A percentile compares a stretch with the other conserved stretches of the same genome.
These are phyloP conservation scores for Paraphaeosphaeria sporulosa DNA, from an alignment of 2,329 filamentous ascomycete species.

Conservation along the genomic window DNA sequence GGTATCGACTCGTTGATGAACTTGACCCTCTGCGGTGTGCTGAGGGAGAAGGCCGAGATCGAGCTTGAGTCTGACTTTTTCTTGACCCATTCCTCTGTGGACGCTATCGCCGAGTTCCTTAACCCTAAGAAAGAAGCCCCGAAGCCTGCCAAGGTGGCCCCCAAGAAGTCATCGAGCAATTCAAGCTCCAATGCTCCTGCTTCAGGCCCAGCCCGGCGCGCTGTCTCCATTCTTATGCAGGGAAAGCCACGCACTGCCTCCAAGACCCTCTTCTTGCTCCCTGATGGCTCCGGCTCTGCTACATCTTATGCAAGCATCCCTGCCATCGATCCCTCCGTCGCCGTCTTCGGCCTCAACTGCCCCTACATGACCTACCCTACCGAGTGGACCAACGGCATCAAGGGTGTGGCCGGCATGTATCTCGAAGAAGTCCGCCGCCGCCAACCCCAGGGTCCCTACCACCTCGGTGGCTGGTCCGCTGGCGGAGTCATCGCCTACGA, in stretches of 20 bases:
- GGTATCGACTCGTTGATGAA: constrained; percentile 22
- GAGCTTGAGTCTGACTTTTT: constrained; percentile 14
- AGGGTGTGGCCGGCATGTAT: constrained; percentile 64
- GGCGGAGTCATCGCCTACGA: constrained; percentile 51
- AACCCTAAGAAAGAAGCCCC: constrained; percentile 1
- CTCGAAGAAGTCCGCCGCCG: constrained; percentile 75
- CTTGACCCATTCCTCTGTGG: constrained; percentile 5
- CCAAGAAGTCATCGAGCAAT: constrained; percentile 7
- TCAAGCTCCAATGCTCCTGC: constrained; percentile 8
- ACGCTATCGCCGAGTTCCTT: constrained; percentile 10
- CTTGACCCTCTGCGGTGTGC: constrained; percentile 18
- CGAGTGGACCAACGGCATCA: constrained; percentile 46
- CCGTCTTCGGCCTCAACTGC: constrained; percentile 61
- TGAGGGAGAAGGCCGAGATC: constrained; percentile 18
- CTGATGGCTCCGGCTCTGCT: constrained; percentile 59
- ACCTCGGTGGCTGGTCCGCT: constrained; percentile 49
- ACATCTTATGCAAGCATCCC: constrained; percentile 52
- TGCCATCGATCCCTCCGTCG: constrained; percentile 54
- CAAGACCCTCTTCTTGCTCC: constrained; percentile 53
- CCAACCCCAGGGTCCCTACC: constrained; percentile 50
- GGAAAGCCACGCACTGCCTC: constrained; percentile 49
- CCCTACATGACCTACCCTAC: constrained; percentile 47
- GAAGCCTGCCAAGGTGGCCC: background rate
- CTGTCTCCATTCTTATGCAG: constrained; percentile 53
- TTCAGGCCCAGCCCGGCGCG: constrained; percentile 8